Conservation (phyloP, 768 basidiomycete species). For the Auriscalpium orientale region DNA sequence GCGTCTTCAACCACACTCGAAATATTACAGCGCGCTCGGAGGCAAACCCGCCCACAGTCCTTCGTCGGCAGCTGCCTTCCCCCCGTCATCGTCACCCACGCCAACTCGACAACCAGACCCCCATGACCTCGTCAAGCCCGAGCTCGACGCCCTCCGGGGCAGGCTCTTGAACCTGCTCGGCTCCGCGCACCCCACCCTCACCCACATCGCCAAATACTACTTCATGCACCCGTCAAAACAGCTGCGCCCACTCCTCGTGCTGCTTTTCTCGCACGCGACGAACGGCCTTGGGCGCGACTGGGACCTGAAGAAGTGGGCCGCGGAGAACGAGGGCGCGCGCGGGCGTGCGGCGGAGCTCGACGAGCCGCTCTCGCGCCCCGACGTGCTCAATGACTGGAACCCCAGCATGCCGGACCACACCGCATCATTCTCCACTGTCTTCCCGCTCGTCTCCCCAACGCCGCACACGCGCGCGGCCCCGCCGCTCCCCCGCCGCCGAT, state of each 20-base stretch:
- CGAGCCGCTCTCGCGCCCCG: constrained; percentile 67
- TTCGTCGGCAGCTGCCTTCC: neutral
- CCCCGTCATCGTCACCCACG: neutral
- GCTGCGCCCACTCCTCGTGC: constrained; percentile 79
- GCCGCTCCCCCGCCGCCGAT: constrained; percentile 17
- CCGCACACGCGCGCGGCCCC: constrained; percentile 30
- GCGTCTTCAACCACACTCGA: neutral
- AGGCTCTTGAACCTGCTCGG: constrained; percentile 75
- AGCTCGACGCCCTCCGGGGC: constrained; percentile 64
- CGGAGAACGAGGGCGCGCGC: constrained; percentile 46
- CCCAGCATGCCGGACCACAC: constrained; percentile 77
- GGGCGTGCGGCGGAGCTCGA: constrained; percentile 60
- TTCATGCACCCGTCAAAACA: constrained; percentile 88
- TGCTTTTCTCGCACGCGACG: constrained; percentile 87
- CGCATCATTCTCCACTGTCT: constrained; percentile 49
- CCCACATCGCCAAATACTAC: constrained; percentile 87
- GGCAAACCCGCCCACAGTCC: constrained; percentile 2
- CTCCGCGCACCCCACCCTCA: constrained; percentile 81
- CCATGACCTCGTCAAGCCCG: constrained; percentile 58
- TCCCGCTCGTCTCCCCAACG: constrained; percentile 44
- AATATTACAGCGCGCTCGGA: constrained; percentile 6
- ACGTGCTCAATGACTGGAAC: constrained; percentile 88
- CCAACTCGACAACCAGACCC: constrained; percentile 41
- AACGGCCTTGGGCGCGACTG: constrained; percentile 78
- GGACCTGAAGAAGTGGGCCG: constrained; percentile 51